These are phyloP conservation scores for Xylaria sp. DNA, from an alignment of 2,329 filamentous ascomycete species.

Conservation along the genomic window DNA sequence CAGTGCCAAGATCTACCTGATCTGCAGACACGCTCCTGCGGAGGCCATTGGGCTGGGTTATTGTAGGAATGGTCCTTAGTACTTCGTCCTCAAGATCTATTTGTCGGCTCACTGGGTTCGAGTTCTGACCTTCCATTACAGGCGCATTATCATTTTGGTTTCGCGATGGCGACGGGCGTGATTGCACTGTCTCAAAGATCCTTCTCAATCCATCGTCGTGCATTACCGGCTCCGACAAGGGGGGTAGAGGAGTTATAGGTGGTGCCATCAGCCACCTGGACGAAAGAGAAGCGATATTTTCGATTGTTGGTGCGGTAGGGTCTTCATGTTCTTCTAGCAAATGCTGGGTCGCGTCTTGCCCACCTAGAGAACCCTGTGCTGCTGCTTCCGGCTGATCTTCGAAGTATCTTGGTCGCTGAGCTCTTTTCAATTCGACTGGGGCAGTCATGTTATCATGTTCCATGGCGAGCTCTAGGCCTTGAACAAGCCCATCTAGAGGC, in stretches of 20 bases:
- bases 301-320: slow-evolving; percentile 31
- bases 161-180: neutral
- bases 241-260: slow-evolving; percentile 18
- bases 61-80: neutral
- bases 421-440: slow-evolving; percentile 31
- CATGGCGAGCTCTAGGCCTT: slow-evolving; percentile 40
- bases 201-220: neutral
- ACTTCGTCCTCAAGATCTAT: slow-evolving; percentile 11
- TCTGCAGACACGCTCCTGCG: slow-evolving; percentile 18
- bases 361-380: slow-evolving; percentile 1
- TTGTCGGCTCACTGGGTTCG: neutral
- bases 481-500: slow-evolving; percentile 41
- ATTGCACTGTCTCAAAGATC: neutral
- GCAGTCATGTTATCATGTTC: slow-evolving; percentile 40
- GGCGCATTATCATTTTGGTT: neutral
- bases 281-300: slow-evolving; percentile 32
- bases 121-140: slow-evolving; percentile 6
- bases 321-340: slow-evolving; percentile 26
- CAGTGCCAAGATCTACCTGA: slow-evolving; percentile 33
- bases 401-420: slow-evolving; percentile 28
- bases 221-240: neutral
- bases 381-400: slow-evolving; percentile 20
- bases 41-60: neutral
- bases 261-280: slow-evolving; percentile 34
- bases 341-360: neutral